A percentile compares a stretch with the other conserved stretches of the same genome.
Evolutionary conservation across 306 rosid genomes (phyloP).

Genomic region (Trifolium pratense): DNA sequence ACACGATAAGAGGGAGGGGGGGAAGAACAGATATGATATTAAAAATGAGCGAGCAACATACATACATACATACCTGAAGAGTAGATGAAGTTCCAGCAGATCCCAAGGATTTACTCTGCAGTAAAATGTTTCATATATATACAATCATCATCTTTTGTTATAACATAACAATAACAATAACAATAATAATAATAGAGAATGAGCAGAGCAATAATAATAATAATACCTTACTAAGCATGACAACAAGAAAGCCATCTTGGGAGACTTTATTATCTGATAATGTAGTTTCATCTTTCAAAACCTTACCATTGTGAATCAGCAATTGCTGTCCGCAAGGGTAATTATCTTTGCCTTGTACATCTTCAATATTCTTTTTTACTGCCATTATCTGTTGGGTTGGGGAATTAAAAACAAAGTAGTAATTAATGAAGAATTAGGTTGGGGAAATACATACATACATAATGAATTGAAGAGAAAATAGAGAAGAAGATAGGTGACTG

Average conservation of each 20-base stretch:
- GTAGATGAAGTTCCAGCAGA: slow-evolving; percentile 75
- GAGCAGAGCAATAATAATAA: no score
- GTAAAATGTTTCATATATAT: no score
- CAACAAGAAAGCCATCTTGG: slow-evolving; percentile 89
- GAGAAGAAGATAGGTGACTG: slow-evolving; percentile 33
- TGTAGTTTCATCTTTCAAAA: slow-evolving; percentile 91
- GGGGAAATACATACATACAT: no score
- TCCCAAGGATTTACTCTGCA: slow-evolving; percentile 73
- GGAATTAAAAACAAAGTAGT: no score
- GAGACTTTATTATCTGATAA: slow-evolving; percentile 77
- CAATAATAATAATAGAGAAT: no score
- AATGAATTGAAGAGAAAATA: no score
- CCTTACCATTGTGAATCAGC: slow-evolving; percentile 84
- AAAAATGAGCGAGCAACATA: slow-evolving; percentile 43
- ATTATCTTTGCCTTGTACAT: slow-evolving; percentile 84
- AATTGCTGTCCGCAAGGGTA: slow-evolving; percentile 97
- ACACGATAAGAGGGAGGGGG: no score
- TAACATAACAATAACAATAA: no score
- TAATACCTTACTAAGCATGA: slow-evolving; percentile 98
- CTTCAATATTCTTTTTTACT: slow-evolving; percentile 92
- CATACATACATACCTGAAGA: no score
- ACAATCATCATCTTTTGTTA: no score
- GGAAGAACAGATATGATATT: no score
- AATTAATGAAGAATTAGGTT: no score
- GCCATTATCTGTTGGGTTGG: slow-evolving; percentile 77